A percentile compares a stretch with the other conserved stretches of the same genome.
These are phyloP conservation scores for Suillus occidentalis DNA, from an alignment of 768 basidiomycete genomes.

Conservation along the genomic window DNA sequence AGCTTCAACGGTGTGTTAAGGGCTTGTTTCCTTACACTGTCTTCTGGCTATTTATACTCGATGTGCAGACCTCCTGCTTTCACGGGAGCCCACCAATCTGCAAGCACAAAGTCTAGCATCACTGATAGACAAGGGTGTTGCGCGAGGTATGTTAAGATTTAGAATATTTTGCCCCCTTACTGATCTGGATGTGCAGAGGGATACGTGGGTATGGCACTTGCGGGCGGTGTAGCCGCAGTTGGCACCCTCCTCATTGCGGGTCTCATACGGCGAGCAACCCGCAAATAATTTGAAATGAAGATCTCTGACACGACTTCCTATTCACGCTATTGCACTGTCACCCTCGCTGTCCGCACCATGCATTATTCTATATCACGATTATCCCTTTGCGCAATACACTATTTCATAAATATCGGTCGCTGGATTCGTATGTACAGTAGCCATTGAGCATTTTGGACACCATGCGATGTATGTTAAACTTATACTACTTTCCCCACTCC, in stretches of 20 bases:
- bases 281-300: conserved; percentile 34
- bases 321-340: conserved; percentile 14
- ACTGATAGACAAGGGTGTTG: conserved; percentile 85
- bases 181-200: conserved; percentile 60
- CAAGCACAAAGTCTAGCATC: conserved; percentile 84
- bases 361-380: conserved; percentile 28
- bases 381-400: conserved; percentile 12
- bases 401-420: conserved; percentile 15
- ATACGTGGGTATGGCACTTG: conserved; percentile 98
- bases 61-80: conserved; percentile 70
- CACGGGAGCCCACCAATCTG: conserved; percentile 91
- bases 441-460: background rate
- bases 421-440: conserved; percentile 9
- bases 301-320: conserved; percentile 18
- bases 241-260: conserved; percentile 73
- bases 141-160: conserved; percentile 57
- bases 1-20: conserved; percentile 81
- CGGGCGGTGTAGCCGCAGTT: conserved; percentile 85
- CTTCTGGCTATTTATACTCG: conserved; percentile 7
- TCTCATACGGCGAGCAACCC: conserved; percentile 80
- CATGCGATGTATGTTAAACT: background rate
- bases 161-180: background rate
- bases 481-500: background rate
- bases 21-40: background rate
- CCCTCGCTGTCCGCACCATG: conserved; percentile 15